Conservation (phyloP, 2,329 filamentous ascomycete species). For the Cyphellophora attinorum region DNA sequence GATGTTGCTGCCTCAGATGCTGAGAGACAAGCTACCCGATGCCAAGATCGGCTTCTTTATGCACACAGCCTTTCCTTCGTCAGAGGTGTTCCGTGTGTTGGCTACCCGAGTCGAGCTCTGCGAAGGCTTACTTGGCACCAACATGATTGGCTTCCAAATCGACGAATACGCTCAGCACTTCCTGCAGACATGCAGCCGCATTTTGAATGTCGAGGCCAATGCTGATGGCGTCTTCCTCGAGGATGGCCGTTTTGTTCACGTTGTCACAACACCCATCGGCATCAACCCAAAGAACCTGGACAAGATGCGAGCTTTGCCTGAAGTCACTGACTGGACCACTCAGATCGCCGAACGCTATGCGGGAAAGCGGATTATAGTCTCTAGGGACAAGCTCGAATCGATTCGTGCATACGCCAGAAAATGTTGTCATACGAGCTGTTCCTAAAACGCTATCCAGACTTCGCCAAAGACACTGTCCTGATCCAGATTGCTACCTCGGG, state of each 20-base stretch:
- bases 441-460: conserved; percentile 85
- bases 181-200: conserved; percentile 84
- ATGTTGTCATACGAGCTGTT: conserved; percentile 87
- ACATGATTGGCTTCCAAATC: conserved; percentile 88
- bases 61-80: conserved; percentile 90
- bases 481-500: conserved; percentile 91
- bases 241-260: conserved; percentile 76
- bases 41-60: conserved; percentile 95
- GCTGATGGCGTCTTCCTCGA: conserved; percentile 82
- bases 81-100: conserved; percentile 88
- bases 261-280: conserved; percentile 76
- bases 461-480: conserved; percentile 75
- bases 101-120: conserved; percentile 78
- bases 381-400: conserved; percentile 86
- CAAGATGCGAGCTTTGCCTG: conserved; percentile 58
- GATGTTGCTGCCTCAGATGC: conserved; percentile 76
- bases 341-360: conserved; percentile 76
- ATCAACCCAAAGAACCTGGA: conserved; percentile 75
- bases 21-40: conserved; percentile 75
- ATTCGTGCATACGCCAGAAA: conserved; percentile 87
- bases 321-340: conserved; percentile 69
- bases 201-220: conserved; percentile 82
- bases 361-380: conserved; percentile 83
- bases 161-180: conserved; percentile 91
- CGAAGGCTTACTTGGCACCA: conserved; percentile 86